Evolutionary conservation across 1,284 basidiomycete genomes (phyloP).

Genomic region (Apiotrichum gracile): DNA sequence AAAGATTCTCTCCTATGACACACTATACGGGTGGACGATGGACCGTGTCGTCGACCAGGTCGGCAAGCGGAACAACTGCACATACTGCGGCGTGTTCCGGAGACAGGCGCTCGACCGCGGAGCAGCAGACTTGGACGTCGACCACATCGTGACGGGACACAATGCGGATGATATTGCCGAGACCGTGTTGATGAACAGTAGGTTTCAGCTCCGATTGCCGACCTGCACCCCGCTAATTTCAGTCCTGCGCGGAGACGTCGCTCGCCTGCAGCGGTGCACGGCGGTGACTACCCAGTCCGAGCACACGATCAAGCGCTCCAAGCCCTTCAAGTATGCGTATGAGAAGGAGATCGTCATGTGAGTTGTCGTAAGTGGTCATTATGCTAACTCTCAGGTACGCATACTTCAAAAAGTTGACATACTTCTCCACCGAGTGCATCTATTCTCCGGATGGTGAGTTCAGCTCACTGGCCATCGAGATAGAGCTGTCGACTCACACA

Average conservation of each 20-base stretch:
- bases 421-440: constrained; percentile 99
- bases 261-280: constrained; percentile 87
- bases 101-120: constrained; percentile 94
- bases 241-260: constrained; percentile 98
- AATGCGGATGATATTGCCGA: constrained; percentile 99
- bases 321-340: constrained; percentile 98
- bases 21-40: constrained; percentile 99
- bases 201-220: constrained; percentile 31
- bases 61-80: constrained; percentile 98
- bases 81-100: constrained; percentile 96
- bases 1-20: constrained; percentile 91
- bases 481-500: constrained; percentile 5
- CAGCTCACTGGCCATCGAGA: background rate
- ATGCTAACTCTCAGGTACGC: constrained; percentile 67
- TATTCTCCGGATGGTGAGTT: constrained; percentile 75
- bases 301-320: constrained; percentile 90
- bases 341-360: constrained; percentile 99
- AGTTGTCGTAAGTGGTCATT: constrained; percentile 29
- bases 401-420: constrained; percentile 96
- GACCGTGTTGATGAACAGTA: constrained; percentile 97
- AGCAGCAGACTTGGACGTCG: constrained; percentile 78
- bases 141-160: constrained; percentile 98
- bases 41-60: constrained; percentile 89
- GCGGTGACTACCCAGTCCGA: constrained; percentile 88
- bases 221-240: constrained; percentile 1